A percentile compares a stretch with the other conserved stretches of the same genome.
Conservation (phyloP, 108 stramenopile genomes). For the Cyclotella kingstonii region DNA sequence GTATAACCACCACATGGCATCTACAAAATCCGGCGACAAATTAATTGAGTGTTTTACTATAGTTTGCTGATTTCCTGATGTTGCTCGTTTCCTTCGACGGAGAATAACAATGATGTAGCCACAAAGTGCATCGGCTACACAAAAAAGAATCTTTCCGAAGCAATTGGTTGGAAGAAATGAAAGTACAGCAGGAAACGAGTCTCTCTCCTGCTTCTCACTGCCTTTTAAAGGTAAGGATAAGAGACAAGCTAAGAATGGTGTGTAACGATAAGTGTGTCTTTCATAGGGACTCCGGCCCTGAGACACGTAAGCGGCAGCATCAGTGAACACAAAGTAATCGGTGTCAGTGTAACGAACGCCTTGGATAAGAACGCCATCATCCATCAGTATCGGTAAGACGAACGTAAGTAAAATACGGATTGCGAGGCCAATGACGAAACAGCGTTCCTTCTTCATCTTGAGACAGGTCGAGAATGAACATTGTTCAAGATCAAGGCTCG, state of each 20-base stretch:
- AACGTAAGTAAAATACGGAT: conserved; percentile 62
- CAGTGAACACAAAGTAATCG: conserved; percentile 86
- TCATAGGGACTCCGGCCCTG: conserved; percentile 80
- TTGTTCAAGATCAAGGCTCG: no score
- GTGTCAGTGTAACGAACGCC: conserved; percentile 88
- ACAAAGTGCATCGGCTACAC: conserved; percentile 81
- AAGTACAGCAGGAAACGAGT: not conserved
- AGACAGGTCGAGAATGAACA: no score
- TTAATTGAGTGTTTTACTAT: not conserved
- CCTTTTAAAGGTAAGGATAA: conserved; percentile 36
- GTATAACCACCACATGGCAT: conserved; percentile 81
- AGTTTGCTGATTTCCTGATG: conserved; percentile 19
- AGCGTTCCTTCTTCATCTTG: no score
- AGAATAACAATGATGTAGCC: conserved; percentile 63
- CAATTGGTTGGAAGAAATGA: conserved; percentile 26
- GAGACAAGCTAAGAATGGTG: conserved; percentile 91
- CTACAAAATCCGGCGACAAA: conserved; percentile 34
- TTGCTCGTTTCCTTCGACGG: conserved; percentile 19
- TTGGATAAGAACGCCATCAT: conserved; percentile 58
- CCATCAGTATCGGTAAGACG: conserved; percentile 62
- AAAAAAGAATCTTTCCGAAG: conserved; percentile 71
- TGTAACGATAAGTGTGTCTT: conserved; percentile 98
- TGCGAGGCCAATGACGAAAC: conserved; percentile 51
- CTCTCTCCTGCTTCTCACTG: not conserved
- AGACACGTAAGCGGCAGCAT: conserved; percentile 68